These are phyloP conservation scores for Aspergillus homomorphus DNA, from an alignment of 495 filamentous ascomycete species.

Conservation along the genomic window DNA sequence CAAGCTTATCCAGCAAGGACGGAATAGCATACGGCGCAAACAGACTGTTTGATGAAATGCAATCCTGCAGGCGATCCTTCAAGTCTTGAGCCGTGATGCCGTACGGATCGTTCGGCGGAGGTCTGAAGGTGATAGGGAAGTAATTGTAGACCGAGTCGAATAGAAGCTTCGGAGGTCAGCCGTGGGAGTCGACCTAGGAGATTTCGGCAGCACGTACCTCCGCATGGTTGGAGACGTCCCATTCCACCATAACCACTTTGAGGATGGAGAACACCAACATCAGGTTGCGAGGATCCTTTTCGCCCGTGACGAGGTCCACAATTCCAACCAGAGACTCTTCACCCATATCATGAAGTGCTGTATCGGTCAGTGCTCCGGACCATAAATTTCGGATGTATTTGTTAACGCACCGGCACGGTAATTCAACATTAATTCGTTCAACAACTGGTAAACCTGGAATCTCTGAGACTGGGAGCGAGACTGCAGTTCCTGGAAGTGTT, in stretches of 20 bases:
- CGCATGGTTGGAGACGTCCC: slow-evolving; percentile 60
- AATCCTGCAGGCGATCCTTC: slow-evolving; percentile 66
- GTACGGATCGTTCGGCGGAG: slow-evolving; percentile 72
- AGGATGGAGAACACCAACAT: slow-evolving; percentile 76
- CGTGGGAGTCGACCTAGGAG: not conserved
- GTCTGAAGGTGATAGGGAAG: slow-evolving; percentile 75
- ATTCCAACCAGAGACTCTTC: slow-evolving; percentile 60
- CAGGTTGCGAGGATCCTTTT: slow-evolving; percentile 74
- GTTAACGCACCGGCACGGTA: slow-evolving; percentile 55
- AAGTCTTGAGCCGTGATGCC: slow-evolving; percentile 72
- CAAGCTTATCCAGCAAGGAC: slow-evolving; percentile 69
- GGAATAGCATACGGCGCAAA: slow-evolving; percentile 71
- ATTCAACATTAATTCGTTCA: slow-evolving; percentile 63
- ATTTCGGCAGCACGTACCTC: slow-evolving; percentile 46
- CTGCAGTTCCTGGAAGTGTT: slow-evolving; percentile 56
- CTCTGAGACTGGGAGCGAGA: slow-evolving; percentile 60
- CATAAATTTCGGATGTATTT: not conserved
- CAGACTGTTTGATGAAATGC: slow-evolving; percentile 63
- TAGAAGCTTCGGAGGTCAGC: slow-evolving; percentile 48
- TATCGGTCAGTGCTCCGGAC: slow-evolving; percentile 14
- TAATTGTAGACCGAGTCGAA: slow-evolving; percentile 78
- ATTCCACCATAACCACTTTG: slow-evolving; percentile 70
- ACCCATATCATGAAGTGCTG: slow-evolving; percentile 53
- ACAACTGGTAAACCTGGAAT: slow-evolving; percentile 60
- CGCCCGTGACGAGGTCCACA: slow-evolving; percentile 66